A percentile compares a stretch with the other conserved stretches of the same genome.
phyloP scores from a whole-genome alignment of 176 grass and related monocot species.

The Triticum monococcum region DNA sequence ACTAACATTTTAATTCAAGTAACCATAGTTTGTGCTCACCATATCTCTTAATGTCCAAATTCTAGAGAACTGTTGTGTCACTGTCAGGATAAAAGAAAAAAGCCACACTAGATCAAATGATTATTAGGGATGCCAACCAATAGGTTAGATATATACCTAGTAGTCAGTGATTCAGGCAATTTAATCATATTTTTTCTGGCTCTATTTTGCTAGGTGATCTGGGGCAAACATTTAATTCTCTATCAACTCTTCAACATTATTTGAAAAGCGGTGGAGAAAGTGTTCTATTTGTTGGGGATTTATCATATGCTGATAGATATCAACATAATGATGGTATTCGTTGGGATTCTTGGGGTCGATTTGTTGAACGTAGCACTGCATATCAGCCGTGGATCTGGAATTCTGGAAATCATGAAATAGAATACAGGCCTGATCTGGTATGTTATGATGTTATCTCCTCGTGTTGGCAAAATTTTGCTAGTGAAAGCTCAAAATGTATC shows the following conservation, averaged over 20 bases:
- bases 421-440: constrained; percentile 95
- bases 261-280: constrained; percentile 66
- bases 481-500: background rate
- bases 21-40: background rate
- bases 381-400: constrained; percentile 95
- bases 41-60: background rate
- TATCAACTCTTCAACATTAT: constrained; percentile 95
- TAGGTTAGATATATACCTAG: background rate
- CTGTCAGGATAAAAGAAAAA: constrained; percentile 4
- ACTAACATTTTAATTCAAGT: background rate
- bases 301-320: constrained; percentile 95
- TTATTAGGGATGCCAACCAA: background rate
- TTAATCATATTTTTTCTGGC: constrained; percentile 3
- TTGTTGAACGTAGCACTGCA: constrained; percentile 75
- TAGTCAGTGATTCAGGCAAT: background rate
- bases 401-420: constrained; percentile 97
- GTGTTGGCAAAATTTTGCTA: background rate
- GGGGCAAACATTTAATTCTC: constrained; percentile 96
- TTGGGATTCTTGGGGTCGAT: constrained; percentile 88
- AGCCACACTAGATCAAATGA: background rate
- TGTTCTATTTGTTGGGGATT: constrained; percentile 85
- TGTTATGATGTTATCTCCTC: constrained; percentile 36
- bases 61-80: background rate
- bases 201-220: constrained; percentile 73
- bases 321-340: constrained; percentile 78